A percentile compares a stretch with the other conserved stretches of the same genome.
Conservation (phyloP, 257 asterid genomes). For the Salvia rosmarinus region DNA sequence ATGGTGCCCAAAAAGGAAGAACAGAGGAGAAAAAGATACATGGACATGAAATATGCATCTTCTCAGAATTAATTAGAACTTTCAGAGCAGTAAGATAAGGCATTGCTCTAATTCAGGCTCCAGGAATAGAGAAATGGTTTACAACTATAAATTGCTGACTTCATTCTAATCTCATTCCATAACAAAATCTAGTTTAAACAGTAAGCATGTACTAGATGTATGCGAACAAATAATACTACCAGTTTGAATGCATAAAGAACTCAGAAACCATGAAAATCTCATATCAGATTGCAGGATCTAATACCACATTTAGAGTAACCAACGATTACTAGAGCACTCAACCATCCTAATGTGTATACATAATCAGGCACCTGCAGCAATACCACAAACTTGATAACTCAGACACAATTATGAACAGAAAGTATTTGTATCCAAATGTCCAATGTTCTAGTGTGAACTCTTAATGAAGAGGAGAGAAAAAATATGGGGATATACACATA, state of each 20-base stretch:
- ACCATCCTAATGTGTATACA: not conserved
- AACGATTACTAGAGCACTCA: not conserved
- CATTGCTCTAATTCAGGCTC: not conserved
- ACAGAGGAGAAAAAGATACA: not conserved
- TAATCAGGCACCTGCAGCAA: not conserved
- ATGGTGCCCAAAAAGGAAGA: not conserved
- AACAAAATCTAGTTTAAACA: not conserved
- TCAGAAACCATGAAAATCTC: not conserved
- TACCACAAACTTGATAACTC: not conserved
- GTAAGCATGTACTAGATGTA: not conserved
- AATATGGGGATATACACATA: not conserved
- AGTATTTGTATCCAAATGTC: not conserved
- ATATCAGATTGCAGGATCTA: not conserved
- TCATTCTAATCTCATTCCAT: not conserved
- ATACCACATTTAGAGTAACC: not conserved
- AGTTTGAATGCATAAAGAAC: not conserved
- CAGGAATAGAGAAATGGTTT: not conserved
- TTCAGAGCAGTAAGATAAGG: not conserved
- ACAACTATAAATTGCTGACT: not conserved
- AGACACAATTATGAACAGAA: not conserved
- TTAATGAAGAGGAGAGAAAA: not conserved
- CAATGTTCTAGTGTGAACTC: not conserved
- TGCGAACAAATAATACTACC: not conserved
- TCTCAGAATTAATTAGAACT: not conserved
- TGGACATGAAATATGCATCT: not conserved